Percentiles rank a stretch among this genome's conserved stretches.
These are phyloP conservation scores for Xylaria sp. DNA, from an alignment of 2,329 filamentous ascomycete species.

Conservation along the genomic window DNA sequence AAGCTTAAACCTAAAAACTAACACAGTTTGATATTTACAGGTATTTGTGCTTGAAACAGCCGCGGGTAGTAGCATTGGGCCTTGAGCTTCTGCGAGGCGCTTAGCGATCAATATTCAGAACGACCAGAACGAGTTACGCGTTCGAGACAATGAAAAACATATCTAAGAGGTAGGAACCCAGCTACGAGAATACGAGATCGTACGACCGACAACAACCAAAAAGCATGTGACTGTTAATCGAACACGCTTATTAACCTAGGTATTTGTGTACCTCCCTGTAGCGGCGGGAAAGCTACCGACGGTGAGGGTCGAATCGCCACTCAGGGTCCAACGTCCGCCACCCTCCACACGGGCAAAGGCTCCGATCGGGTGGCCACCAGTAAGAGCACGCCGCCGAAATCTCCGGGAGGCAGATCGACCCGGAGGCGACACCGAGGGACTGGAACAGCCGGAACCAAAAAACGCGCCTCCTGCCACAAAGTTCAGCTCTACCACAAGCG, in stretches of 20 bases:
- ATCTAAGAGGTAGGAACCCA: too few species aligned
- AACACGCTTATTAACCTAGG: background rate
- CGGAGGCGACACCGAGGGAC: background rate
- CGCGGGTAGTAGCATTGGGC: too few species aligned
- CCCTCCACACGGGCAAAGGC: background rate
- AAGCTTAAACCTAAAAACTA: too few species aligned
- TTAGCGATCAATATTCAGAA: too few species aligned
- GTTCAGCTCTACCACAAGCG: background rate
- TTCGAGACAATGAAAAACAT: background rate
- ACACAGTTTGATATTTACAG: too few species aligned
- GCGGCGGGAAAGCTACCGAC: slow-evolving; percentile 1
- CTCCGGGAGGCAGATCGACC: background rate
- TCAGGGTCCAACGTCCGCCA: background rate
- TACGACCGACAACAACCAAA: background rate
- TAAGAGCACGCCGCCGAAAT: background rate
- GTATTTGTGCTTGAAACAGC: background rate
- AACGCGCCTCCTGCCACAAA: background rate
- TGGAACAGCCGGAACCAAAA: background rate
- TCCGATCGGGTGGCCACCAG: background rate
- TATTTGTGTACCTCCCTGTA: background rate
- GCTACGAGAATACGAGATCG: too few species aligned
- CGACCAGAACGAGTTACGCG: too few species aligned
- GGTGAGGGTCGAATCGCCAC: background rate
- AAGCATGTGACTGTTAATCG: too few species aligned
- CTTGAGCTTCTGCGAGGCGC: too few species aligned